Evolutionary conservation across 768 basidiomycete genomes (phyloP).

Genomic region (Tulasnella calospora): DNA sequence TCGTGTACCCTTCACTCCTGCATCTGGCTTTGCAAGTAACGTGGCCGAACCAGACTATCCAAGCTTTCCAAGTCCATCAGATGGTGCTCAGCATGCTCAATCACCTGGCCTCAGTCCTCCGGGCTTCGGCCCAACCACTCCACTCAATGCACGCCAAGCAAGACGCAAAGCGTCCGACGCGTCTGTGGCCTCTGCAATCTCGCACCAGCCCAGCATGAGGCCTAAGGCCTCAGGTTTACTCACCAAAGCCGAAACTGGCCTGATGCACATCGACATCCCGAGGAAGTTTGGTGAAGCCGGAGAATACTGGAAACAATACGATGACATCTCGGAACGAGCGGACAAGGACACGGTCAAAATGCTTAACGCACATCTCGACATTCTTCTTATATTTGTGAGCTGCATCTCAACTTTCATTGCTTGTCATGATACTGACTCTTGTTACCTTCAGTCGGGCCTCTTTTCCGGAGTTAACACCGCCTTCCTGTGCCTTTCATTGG

Average conservation of each 20-base stretch:
- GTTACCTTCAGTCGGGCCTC: slow-evolving; percentile 6
- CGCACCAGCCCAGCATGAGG: not conserved
- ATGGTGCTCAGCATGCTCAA: not conserved
- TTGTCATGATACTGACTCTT: not conserved
- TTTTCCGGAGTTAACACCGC: slow-evolving; percentile 21
- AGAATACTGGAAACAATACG: slow-evolving; percentile 7
- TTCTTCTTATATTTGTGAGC: not conserved
- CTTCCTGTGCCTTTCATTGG: slow-evolving; percentile 8
- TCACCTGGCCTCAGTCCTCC: not conserved
- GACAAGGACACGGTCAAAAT: slow-evolving; percentile 10
- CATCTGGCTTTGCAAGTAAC: not conserved
- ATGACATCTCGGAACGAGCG: not conserved
- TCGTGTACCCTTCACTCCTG: not conserved
- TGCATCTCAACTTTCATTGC: not conserved
- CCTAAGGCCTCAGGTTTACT: not conserved
- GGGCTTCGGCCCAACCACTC: not conserved
- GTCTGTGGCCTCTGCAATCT: not conserved
- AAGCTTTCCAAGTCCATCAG: not conserved
- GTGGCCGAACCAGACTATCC: not conserved
- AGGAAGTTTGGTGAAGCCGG: not conserved
- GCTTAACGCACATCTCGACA: not conserved
- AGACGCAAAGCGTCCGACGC: not conserved
- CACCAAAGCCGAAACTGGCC: not conserved
- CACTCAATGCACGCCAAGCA: not conserved
- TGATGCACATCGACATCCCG: not conserved